Conservation (phyloP, 768 basidiomycete species). For the Trametes maxima region DNA sequence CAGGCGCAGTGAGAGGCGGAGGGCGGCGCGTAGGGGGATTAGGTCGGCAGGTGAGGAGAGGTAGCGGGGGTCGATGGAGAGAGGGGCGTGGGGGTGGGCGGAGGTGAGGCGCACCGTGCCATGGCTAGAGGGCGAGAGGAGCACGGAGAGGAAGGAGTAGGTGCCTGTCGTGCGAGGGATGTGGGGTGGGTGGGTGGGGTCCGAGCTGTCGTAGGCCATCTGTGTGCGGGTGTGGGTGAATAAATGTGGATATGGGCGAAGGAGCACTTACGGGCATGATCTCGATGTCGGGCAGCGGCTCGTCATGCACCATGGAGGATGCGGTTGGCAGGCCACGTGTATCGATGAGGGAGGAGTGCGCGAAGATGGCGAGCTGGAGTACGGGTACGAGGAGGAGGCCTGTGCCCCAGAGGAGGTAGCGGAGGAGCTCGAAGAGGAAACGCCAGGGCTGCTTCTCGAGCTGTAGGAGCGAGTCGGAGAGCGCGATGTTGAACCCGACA, state of each 20-base stretch:
- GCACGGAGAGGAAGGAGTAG: slow-evolving; percentile 26
- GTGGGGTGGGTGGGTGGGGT: background rate
- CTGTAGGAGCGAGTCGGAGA: slow-evolving; percentile 36
- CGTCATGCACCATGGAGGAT: slow-evolving; percentile 17
- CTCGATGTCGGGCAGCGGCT: slow-evolving; percentile 43
- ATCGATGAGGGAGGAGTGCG: slow-evolving; percentile 33
- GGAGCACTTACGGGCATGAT: slow-evolving; percentile 35
- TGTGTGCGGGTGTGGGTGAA: background rate
- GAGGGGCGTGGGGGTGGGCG: slow-evolving; percentile 32
- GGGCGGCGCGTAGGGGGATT: slow-evolving; percentile 27
- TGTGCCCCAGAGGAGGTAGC: slow-evolving; percentile 37
- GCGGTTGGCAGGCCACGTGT: slow-evolving; percentile 14
- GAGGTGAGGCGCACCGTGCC: slow-evolving; percentile 36
- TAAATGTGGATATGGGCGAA: background rate
- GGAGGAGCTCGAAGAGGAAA: slow-evolving; percentile 36
- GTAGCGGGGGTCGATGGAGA: slow-evolving; percentile 35
- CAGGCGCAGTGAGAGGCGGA: slow-evolving; percentile 28
- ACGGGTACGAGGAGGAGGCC: slow-evolving; percentile 38
- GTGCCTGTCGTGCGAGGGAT: slow-evolving; percentile 17
- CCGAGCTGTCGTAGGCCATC: slow-evolving; percentile 25
- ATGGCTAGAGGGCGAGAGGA: slow-evolving; percentile 29
- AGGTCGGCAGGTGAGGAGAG: slow-evolving; percentile 33
- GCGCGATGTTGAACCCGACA: slow-evolving; percentile 36
- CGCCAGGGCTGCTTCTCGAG: slow-evolving; percentile 31
- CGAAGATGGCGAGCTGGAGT: slow-evolving; percentile 37